phyloP scores from a whole-genome alignment of 768 basidiomycete genomes.

The Candolleomyces efflorescens region DNA sequence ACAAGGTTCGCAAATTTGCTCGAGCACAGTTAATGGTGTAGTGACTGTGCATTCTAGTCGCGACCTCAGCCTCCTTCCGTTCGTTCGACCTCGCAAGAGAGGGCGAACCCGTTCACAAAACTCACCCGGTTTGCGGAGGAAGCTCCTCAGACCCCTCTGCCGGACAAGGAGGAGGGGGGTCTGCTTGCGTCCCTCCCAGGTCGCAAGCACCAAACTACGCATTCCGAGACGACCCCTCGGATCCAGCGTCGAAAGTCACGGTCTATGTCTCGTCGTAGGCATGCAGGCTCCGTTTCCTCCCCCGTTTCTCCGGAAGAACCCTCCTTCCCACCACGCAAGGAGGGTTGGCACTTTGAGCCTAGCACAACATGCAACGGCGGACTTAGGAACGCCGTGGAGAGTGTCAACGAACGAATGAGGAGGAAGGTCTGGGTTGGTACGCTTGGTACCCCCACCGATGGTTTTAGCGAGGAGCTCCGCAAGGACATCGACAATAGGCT shows the following conservation, averaged over 20 bases:
- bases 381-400: constrained; percentile 75
- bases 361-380: constrained; percentile 82
- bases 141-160: constrained; percentile 2
- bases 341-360: constrained; percentile 42
- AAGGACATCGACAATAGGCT: constrained; percentile 51
- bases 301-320: constrained; percentile 3
- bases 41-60: constrained; percentile 25
- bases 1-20: constrained; percentile 40
- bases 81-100: constrained; percentile 38
- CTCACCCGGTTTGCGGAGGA: constrained; percentile 33
- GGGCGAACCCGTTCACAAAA: constrained; percentile 54
- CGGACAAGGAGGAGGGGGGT: not conserved
- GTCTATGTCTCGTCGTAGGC: constrained; percentile 47
- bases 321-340: constrained; percentile 9
- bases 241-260: constrained; percentile 50
- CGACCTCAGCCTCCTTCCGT: constrained; percentile 37
- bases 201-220: constrained; percentile 49
- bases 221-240: constrained; percentile 34
- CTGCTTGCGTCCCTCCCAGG: constrained; percentile 10
- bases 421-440: constrained; percentile 65
- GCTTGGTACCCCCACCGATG: constrained; percentile 67
- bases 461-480: constrained; percentile 51
- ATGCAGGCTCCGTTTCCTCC: constrained; percentile 13
- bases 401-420: constrained; percentile 52
- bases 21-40: not conserved